Percentiles rank a stretch among this genome's conserved stretches.
Evolutionary conservation across 148 eudicot species (phyloP).

Genomic region (Vaccinium macrocarpon): DNA sequence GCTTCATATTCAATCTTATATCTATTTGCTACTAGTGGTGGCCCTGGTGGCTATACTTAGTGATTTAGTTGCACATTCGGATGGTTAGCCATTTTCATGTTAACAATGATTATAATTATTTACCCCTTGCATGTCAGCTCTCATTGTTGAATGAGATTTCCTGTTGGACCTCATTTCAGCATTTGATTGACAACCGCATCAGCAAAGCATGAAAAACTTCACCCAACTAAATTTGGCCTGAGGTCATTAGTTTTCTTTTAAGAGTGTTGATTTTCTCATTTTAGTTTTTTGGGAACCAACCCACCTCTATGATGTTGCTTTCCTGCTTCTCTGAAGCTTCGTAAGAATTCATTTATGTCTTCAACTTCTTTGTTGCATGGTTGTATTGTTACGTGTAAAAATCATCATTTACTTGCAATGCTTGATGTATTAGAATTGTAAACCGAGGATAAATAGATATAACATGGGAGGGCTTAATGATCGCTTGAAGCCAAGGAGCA

Average conservation of each 20-base stretch:
- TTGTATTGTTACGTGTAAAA: not conserved
- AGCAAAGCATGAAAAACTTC: not conserved
- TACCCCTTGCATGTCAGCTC: too few species aligned
- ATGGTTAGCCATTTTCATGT: too few species aligned
- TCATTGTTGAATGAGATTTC: too few species aligned
- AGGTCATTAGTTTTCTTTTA: not conserved
- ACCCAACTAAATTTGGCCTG: not conserved
- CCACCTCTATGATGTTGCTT: not conserved
- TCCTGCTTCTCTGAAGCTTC: not conserved
- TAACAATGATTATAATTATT: too few species aligned
- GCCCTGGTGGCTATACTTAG: too few species aligned
- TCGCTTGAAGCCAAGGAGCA: conserved; percentile 27
- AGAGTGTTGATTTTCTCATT: not conserved
- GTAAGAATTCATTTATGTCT: too few species aligned
- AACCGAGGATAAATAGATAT: not conserved
- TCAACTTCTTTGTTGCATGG: not conserved
- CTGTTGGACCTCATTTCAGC: too few species aligned
- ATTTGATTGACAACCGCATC: not conserved
- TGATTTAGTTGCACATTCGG: too few species aligned
- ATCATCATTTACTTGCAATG: not conserved
- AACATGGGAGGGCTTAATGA: conserved; percentile 43
- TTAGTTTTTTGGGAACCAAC: not conserved
- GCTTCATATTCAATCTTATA: too few species aligned
- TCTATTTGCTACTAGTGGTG: too few species aligned
- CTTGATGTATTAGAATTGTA: not conserved